Evolutionary conservation across 2,329 filamentous ascomycete species (phyloP).

Genomic region (Aspergillus sp.): DNA sequence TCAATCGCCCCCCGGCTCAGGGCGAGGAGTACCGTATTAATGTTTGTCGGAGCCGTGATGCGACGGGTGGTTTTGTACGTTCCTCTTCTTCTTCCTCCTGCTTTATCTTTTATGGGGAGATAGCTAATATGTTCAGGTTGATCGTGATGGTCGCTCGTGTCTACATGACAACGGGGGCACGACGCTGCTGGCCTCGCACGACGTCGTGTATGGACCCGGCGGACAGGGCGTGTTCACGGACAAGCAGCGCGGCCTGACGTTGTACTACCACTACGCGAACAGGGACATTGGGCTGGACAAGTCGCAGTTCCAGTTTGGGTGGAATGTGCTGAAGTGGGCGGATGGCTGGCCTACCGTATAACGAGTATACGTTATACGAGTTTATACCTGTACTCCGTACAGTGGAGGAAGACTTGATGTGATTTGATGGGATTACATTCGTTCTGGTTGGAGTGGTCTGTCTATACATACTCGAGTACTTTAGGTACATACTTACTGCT

Average conservation of each 20-base stretch:
- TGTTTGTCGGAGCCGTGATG: conserved; percentile 58
- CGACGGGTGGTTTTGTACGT: conserved; percentile 55
- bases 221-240: conserved; percentile 51
- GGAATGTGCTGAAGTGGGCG: conserved; percentile 46
- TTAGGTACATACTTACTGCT: neutral
- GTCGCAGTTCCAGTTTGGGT: conserved; percentile 47
- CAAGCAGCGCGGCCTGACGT: conserved; percentile 49
- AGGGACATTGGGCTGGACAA: conserved; percentile 52
- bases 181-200: conserved; percentile 60
- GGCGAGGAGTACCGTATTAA: conserved; percentile 65
- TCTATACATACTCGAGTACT: neutral
- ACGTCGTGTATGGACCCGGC: conserved; percentile 63
- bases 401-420: too few species aligned
- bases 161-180: conserved; percentile 57
- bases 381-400: too few species aligned
- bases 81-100: too few species aligned
- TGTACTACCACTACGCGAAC: conserved; percentile 65
- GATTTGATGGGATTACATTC: neutral
- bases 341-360: conserved; percentile 43
- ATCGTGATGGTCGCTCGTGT: conserved; percentile 56
- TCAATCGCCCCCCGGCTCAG: conserved; percentile 45
- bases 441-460: neutral
- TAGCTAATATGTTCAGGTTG: conserved; percentile 38
- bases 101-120: too few species aligned
- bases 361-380: too few species aligned